Evolutionary conservation across 306 rosid species (phyloP).

Genomic region (Pyrus pyrifolia): DNA sequence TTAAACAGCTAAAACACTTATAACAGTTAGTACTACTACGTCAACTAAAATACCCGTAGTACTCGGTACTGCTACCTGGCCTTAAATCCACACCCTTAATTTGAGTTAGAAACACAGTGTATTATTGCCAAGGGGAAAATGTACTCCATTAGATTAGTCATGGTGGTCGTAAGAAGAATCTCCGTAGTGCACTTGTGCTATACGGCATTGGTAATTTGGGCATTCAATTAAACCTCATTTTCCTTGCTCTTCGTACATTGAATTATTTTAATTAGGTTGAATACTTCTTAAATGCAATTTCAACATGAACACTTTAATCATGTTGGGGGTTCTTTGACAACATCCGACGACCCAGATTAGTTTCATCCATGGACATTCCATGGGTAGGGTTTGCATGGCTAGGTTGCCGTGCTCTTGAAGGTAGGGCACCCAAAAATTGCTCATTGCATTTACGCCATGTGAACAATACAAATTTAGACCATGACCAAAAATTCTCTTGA

Average conservation of each 20-base stretch:
- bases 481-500: constrained; percentile 26
- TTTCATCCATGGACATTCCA: neutral
- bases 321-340: neutral
- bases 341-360: neutral
- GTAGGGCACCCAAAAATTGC: constrained; percentile 4
- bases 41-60: no score
- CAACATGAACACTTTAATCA: neutral
- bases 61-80: neutral
- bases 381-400: neutral
- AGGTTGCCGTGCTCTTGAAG: constrained; percentile 5
- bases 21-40: no score
- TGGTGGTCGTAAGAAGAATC: constrained; percentile 8
- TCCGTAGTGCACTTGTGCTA: constrained; percentile 20
- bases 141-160: constrained; percentile 18
- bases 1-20: neutral
- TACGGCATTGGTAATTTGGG: constrained; percentile 30
- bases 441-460: constrained; percentile 11
- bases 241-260: neutral
- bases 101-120: neutral
- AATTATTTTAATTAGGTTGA: neutral
- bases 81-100: neutral
- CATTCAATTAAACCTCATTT: neutral
- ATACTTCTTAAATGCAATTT: constrained; percentile 42
- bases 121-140: neutral
- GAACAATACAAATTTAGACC: constrained; percentile 2